Conservation (phyloP, 2,329 filamentous ascomycete species). For the Dactylellina sp. region DNA sequence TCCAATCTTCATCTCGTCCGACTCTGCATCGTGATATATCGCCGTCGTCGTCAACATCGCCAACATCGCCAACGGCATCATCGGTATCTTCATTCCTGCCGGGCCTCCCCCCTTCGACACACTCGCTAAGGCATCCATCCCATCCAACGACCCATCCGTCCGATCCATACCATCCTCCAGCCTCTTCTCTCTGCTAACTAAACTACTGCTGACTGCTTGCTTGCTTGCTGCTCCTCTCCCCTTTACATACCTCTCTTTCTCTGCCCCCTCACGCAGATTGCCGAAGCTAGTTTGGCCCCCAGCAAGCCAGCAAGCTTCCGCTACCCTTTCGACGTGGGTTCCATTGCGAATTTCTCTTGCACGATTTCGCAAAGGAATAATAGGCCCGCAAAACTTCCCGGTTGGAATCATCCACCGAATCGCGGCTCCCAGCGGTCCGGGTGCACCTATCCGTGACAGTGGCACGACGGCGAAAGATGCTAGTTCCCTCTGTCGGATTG, state of each 20-base stretch:
- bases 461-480: slow-evolving; percentile 49
- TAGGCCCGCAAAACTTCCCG: no score
- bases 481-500: slow-evolving; percentile 43
- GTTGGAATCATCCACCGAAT: slow-evolving; percentile 19
- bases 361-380: slow-evolving; percentile 33
- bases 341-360: slow-evolving; percentile 13
- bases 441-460: slow-evolving; percentile 31
- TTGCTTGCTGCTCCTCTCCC: not conserved
- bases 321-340: slow-evolving; percentile 28
- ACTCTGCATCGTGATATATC: no score
- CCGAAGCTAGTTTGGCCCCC: slow-evolving; percentile 46
- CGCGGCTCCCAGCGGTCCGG: slow-evolving; percentile 45
- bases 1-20: no score
- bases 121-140: no score
- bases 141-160: no score
- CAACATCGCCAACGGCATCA: no score
- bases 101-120: no score
- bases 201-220: not conserved
- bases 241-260: slow-evolving; percentile 8
- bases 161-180: no score
- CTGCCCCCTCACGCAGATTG: slow-evolving; percentile 50
- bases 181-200: no score
- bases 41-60: no score
- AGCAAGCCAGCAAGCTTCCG: not conserved
- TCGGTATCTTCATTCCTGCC: no score